These are phyloP conservation scores for Alnus rubra DNA, from an alignment of 306 rosid species.

Conservation along the genomic window DNA sequence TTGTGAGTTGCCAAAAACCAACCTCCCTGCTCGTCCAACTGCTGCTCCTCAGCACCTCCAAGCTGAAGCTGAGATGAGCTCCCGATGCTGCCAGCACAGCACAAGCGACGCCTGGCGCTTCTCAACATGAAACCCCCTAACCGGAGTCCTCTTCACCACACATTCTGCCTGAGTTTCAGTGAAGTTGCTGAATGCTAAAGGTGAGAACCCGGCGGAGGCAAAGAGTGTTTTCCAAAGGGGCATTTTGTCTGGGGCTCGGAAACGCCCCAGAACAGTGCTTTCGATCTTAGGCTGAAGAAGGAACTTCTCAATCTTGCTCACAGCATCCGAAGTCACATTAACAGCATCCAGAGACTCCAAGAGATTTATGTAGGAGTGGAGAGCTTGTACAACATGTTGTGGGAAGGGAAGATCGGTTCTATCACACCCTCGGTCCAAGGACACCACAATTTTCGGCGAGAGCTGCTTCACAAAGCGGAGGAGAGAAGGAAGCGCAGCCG, in stretches of 20 bases:
- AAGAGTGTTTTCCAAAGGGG: slow-evolving; percentile 63
- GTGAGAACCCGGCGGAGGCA: slow-evolving; percentile 68
- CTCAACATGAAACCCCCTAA: slow-evolving; percentile 75
- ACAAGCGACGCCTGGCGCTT: slow-evolving; percentile 72
- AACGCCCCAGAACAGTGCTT: slow-evolving; percentile 54
- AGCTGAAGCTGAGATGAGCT: slow-evolving; percentile 70
- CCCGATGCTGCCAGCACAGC: slow-evolving; percentile 80
- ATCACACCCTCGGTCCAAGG: slow-evolving; percentile 66
- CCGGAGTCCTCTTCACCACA: slow-evolving; percentile 71
- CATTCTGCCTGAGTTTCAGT: slow-evolving; percentile 91
- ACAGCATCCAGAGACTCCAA: slow-evolving; percentile 85
- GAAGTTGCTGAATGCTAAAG: slow-evolving; percentile 73
- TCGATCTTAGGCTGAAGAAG: slow-evolving; percentile 76
- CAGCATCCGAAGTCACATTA: slow-evolving; percentile 55
- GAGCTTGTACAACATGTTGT: slow-evolving; percentile 52
- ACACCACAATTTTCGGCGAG: slow-evolving; percentile 69
- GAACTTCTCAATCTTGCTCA: slow-evolving; percentile 72
- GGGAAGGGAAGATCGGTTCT: slow-evolving; percentile 65
- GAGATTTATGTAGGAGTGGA: slow-evolving; percentile 54
- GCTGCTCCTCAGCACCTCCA: slow-evolving; percentile 69
- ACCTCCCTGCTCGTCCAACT: slow-evolving; percentile 28
- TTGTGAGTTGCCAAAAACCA: slow-evolving; percentile 38
- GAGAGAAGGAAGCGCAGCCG: slow-evolving; percentile 52
- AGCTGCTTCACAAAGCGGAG: slow-evolving; percentile 79
- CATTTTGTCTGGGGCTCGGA: slow-evolving; percentile 39